Percentiles rank a stretch among this genome's conserved stretches.
These are phyloP conservation scores for Metschnikowia proteae DNA, from an alignment of 805 yeast genomes.

Conservation along the genomic window DNA sequence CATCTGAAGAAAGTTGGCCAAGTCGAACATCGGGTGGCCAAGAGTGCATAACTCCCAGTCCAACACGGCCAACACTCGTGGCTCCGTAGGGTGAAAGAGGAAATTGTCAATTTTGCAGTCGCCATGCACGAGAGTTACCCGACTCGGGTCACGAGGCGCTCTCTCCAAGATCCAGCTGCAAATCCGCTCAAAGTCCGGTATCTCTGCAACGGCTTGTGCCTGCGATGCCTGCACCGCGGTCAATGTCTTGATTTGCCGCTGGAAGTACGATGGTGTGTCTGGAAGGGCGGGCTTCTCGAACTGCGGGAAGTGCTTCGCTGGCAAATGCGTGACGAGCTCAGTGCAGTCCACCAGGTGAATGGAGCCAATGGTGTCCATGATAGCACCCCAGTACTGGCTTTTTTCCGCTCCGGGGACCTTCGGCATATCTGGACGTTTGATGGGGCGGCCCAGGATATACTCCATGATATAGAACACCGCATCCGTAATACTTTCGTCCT, in stretches of 20 bases:
- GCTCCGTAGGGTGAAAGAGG: conserved; percentile 52
- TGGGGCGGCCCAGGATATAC: conserved; percentile 52
- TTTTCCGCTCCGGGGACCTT: conserved; percentile 26
- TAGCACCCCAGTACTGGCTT: conserved; percentile 42
- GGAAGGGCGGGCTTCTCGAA: conserved; percentile 22
- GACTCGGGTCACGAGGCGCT: conserved; percentile 47
- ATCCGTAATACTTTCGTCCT: conserved; percentile 52
- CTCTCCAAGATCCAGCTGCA: conserved; percentile 39
- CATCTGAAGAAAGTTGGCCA: conserved; percentile 56
- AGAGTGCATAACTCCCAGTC: conserved; percentile 67
- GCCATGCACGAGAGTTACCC: conserved; percentile 54
- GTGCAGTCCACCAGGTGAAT: conserved; percentile 49
- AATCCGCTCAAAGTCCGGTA: conserved; percentile 45
- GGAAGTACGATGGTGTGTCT: conserved; percentile 38
- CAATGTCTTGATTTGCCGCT: conserved; percentile 51
- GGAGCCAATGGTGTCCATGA: conserved; percentile 44
- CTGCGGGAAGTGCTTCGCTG: conserved; percentile 43
- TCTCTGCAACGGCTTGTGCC: conserved; percentile 39
- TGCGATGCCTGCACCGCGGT: conserved; percentile 39
- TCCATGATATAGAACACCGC: conserved; percentile 60
- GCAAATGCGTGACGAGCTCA: conserved; percentile 40
- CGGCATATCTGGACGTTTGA: conserved; percentile 50
- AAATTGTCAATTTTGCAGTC: conserved; percentile 64
- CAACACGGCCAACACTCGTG: conserved; percentile 49
- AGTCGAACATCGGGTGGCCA: conserved; percentile 62